Evolutionary conservation across 768 basidiomycete genomes (phyloP), one percentile per base, ranked within the genome.

Genomic region (Terana coerulea): DNA sequence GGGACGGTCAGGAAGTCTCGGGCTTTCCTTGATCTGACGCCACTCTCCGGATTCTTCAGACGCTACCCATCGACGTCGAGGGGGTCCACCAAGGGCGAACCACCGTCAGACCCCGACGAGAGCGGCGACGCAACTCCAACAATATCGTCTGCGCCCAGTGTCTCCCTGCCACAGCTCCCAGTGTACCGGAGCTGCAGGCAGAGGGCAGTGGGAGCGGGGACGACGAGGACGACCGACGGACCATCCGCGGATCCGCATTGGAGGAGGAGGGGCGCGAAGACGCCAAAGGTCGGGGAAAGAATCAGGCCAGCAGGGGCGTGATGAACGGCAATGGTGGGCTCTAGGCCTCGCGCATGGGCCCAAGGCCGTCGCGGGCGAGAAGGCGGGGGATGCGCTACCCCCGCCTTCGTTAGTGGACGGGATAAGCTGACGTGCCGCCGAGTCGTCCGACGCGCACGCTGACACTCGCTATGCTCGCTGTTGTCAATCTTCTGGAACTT

Each of bases 41-140:
- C 84, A 5, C 75, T 88, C 33, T 73, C 84, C 39, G 83, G 78
- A 25, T 80, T 87, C 63, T 71, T 83, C 48, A 79, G 85, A 31
- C 79, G 84, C 43, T 77, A 86, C 63, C 76, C 82, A 26, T 78
- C 82, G 17, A 72, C 63, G 44, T 51, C 58, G 46, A 61, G 62
- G 19, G 64, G 57, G 19, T 47, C 63, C 12, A 35, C 36, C 5
- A 60, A 57, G 47, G 49, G 56, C 14, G 59, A 53, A 19, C 49
- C 54, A 25, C 59, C 62, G 33, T 56, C 54, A 31, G 59, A 52
- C 48, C 65, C 58, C 12, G 45, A 56, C 14, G 54, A 60, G n/a
- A 57, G 57, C 22, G 53, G 40, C 22, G 53, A 58, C 17, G 50
- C 42, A 40, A 52, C 60, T 31, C 49, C 54, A 5, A 56, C 50